Percentiles rank a stretch among this genome's conserved stretches.
phyloP scores from a whole-genome alignment of 768 basidiomycete genomes.

The Cubamyces lactineus region DNA sequence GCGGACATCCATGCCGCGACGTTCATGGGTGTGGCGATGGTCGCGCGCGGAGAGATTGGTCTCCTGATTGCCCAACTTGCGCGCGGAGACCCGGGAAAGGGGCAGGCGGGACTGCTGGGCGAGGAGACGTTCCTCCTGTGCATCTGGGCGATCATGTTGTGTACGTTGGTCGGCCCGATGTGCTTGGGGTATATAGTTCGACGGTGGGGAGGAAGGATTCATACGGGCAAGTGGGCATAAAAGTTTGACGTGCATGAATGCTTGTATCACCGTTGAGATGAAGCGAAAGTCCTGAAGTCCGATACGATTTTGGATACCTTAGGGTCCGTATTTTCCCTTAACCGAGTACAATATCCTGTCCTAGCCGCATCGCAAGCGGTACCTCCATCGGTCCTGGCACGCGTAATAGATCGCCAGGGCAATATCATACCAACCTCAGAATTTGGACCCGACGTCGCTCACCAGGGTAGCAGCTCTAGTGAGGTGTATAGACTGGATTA shows the following conservation, averaged over 20 bases:
- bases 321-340: no score
- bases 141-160: constrained; percentile 50
- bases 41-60: constrained; percentile 71
- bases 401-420: no score
- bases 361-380: no score
- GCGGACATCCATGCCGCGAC: constrained; percentile 20
- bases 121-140: constrained; percentile 46
- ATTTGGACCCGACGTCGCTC: no score
- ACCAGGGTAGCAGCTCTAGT: no score
- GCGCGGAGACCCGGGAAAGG: constrained; percentile 12
- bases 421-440: no score
- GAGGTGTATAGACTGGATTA: no score
- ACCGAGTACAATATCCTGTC: no score
- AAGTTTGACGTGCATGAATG: neutral
- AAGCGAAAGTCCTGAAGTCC: no score
- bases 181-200: constrained; percentile 29
- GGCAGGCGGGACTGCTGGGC: constrained; percentile 32
- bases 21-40: constrained; percentile 51
- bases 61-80: constrained; percentile 59
- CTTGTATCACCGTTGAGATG: no score
- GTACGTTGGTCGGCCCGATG: constrained; percentile 45
- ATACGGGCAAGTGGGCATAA: constrained; percentile 23
- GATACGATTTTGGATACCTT: no score
- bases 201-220: constrained; percentile 20
- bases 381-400: no score